Evolutionary conservation across 164 flowering plant species (phyloP).

Genomic region (grape (Vitis vinifera)): DNA sequence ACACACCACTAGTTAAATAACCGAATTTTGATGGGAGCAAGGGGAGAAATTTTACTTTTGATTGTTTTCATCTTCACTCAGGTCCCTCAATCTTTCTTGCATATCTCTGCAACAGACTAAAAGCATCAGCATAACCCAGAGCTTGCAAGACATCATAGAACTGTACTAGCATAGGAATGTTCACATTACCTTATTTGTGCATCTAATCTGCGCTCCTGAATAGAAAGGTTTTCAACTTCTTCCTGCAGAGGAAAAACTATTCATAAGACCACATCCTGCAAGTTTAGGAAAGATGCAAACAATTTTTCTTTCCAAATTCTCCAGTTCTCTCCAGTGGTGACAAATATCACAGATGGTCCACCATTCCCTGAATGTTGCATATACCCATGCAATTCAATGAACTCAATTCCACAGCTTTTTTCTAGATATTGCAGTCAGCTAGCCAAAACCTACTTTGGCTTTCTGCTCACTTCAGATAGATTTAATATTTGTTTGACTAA

Average conservation of each 20-base stretch:
- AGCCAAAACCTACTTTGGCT: no score
- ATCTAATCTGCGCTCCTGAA: constrained; percentile 75
- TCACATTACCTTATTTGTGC: constrained; percentile 54
- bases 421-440: no score
- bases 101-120: constrained; percentile 63
- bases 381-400: background rate
- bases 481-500: no score
- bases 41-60: constrained; percentile 47
- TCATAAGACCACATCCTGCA: background rate
- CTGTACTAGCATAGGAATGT: background rate
- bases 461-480: no score
- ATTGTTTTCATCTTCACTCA: constrained; percentile 88
- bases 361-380: no score
- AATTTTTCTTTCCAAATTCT: background rate
- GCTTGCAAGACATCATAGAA: background rate
- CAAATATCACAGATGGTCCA: no score
- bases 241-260: constrained; percentile 45
- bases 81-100: constrained; percentile 83
- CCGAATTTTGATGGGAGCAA: background rate
- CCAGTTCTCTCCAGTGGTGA: no score
- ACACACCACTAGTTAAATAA: background rate
- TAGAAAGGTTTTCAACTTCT: constrained; percentile 65
- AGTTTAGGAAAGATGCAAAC: background rate
- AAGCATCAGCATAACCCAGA: constrained; percentile 23
- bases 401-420: background rate